Evolutionary conservation across 441 rosid species (phyloP).

Genomic region (Eutrema salsugineum): DNA sequence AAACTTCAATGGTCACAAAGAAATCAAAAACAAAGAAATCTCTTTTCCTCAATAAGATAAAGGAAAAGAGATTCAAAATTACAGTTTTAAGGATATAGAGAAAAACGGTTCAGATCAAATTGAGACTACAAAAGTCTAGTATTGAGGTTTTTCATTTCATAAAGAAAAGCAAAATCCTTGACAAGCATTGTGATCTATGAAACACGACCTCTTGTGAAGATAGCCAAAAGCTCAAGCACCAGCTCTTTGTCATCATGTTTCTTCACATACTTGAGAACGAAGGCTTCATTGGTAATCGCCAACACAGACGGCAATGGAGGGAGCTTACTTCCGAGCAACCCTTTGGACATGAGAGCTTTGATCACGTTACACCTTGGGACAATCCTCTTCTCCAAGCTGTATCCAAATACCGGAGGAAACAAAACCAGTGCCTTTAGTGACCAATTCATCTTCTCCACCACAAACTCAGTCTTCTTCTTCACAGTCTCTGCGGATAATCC

Average conservation of each 20-base stretch:
- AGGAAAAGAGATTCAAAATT: background rate
- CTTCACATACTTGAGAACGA: no score
- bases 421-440: slow-evolving; percentile 4
- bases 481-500: background rate
- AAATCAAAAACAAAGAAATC: no score
- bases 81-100: background rate
- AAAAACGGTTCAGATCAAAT: no score
- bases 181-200: background rate
- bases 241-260: no score
- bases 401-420: background rate
- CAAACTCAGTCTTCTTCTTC: slow-evolving; percentile 26
- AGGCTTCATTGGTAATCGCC: background rate
- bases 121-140: no score
- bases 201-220: background rate
- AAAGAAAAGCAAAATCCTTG: background rate
- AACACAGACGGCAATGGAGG: background rate
- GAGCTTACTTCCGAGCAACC: background rate
- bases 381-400: slow-evolving; percentile 19
- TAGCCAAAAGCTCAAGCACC: background rate
- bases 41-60: no score
- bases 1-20: no score
- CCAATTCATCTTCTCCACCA: slow-evolving; percentile 29
- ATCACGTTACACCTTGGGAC: no score
- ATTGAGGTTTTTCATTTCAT: background rate
- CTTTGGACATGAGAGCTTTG: background rate